Percentiles rank a stretch among this genome's conserved stretches.
Evolutionary conservation across 345 rosid genomes (phyloP).

Genomic region (Aurinia saxatilis): DNA sequence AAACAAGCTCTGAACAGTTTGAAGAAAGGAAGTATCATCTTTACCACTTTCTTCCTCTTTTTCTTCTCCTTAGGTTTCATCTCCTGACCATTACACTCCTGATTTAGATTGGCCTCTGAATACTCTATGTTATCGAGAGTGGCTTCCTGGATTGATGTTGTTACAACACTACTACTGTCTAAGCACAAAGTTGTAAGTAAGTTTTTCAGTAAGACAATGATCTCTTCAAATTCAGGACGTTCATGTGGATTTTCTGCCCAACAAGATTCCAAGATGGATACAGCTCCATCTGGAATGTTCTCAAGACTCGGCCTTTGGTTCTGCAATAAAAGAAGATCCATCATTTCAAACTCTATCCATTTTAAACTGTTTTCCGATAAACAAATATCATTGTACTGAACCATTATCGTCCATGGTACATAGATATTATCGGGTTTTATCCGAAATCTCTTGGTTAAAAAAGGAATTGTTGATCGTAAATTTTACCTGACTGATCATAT

Average conservation of each 20-base stretch:
- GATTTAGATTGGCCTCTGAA: background rate
- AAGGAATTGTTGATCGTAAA: background rate
- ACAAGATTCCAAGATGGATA: conserved; percentile 39
- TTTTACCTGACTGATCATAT: conserved; percentile 35
- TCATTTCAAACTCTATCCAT: background rate
- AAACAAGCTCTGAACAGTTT: background rate
- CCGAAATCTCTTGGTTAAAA: background rate
- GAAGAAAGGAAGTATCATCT: background rate
- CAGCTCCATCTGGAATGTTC: conserved; percentile 31
- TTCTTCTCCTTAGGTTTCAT: background rate
- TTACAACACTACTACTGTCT: background rate
- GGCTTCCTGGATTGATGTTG: background rate
- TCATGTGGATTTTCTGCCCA: conserved; percentile 44
- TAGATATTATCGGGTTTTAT: too few species aligned
- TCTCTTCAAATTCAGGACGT: conserved; percentile 53
- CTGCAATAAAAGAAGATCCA: conserved; percentile 26
- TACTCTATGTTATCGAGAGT: background rate
- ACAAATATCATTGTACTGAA: too few species aligned
- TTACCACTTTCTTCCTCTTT: background rate
- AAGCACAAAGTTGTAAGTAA: conserved; percentile 16
- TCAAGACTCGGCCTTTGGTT: conserved; percentile 49
- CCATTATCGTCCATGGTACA: too few species aligned
- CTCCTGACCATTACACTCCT: background rate
- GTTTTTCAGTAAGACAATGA: conserved; percentile 21
- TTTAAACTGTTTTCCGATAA: background rate